These are phyloP conservation scores for Handroanthus guayacan DNA, from an alignment of 257 asterid genomes.

Conservation along the genomic window DNA sequence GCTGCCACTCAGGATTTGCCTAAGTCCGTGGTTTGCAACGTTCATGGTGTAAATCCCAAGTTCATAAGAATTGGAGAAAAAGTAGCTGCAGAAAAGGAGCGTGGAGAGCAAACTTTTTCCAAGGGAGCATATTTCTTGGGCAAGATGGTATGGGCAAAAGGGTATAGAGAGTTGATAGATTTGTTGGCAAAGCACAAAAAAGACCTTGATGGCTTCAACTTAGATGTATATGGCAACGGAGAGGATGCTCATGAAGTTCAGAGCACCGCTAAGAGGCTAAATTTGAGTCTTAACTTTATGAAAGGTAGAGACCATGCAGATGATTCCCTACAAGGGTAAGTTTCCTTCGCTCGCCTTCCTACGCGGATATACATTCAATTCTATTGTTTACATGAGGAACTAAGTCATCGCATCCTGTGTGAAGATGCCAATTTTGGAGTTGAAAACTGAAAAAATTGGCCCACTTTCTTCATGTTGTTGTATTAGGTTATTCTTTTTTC, in stretches of 20 bases:
- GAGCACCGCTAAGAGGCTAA: constrained; percentile 78
- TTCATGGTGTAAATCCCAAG: constrained; percentile 96
- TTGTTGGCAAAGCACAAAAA: constrained; percentile 76
- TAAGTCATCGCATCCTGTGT: not conserved
- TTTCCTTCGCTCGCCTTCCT: constrained; percentile 11
- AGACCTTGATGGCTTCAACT: constrained; percentile 85
- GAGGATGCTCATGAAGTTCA: constrained; percentile 97
- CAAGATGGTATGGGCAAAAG: constrained; percentile 99
- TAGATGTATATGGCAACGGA: constrained; percentile 95
- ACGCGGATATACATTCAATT: not conserved
- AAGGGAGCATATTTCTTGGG: constrained; percentile 98
- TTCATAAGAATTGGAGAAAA: constrained; percentile 87
- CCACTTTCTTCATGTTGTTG: not conserved
- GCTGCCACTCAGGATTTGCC: constrained; percentile 98
- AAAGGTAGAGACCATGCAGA: constrained; percentile 98
- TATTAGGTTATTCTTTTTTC: constrained; percentile 11
- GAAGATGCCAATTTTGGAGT: not conserved
- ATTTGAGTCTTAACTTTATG: constrained; percentile 86
- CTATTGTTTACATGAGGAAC: not conserved
- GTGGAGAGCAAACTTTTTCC: constrained; percentile 77
- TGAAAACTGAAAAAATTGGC: not conserved
- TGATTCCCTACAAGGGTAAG: constrained; percentile 92
- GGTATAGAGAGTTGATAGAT: constrained; percentile 91
- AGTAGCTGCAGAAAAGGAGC: constrained; percentile 83
- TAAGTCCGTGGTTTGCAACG: constrained; percentile 84